Evolutionary conservation across 2,329 filamentous ascomycete species (phyloP), one percentile per base, ranked within the genome.

Genomic region (Bipolaris bicolor): DNA sequence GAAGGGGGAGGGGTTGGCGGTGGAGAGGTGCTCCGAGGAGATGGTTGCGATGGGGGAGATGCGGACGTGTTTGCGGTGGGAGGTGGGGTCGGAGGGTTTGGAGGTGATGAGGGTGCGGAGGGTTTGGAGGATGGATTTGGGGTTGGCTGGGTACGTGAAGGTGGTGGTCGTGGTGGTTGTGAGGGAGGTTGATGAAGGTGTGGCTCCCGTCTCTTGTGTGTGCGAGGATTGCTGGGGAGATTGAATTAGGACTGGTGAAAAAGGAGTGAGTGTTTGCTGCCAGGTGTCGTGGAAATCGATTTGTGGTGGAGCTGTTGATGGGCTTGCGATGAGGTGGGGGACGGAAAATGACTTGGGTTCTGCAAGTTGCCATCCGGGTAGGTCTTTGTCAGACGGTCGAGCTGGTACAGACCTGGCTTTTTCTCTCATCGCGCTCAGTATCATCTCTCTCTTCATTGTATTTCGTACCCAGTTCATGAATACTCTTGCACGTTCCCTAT

Each of bases 51-150:
- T 52, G 16, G 55, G 40, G 33, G 55, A n/a, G 18, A 51, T 47
- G 24, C 57, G 57, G n/a, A 60, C 48, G 33, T 61, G 61, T 41
- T 64, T 65, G 22, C 9, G 26, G 26, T 20, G 16, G 6, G 22
- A 5, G 22, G 4, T 24, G 22, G 49, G 49, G 37, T 20, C 7
- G 7, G 43, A 7, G 24, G 40, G 18, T 9, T 44, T 24, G 9
- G 15, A 26, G 51, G 15, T 26, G 31, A 5, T 40, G 20, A 11
- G 18, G 24, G 40, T 31, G 34, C 22, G 39, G 16, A 58, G 54
- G 29, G 57, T 58, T 49, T 64, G 61, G 44, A 61, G 48, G 15
- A 59, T 59, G 4, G 54, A 57, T 29, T 49, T 54, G 26, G 26
- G 7, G 26, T 7, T 24, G 5, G 24, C 24, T 24, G 24, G 24